phyloP scores from a whole-genome alignment of 306 rosid species.

The Trifolium fragiferum region DNA sequence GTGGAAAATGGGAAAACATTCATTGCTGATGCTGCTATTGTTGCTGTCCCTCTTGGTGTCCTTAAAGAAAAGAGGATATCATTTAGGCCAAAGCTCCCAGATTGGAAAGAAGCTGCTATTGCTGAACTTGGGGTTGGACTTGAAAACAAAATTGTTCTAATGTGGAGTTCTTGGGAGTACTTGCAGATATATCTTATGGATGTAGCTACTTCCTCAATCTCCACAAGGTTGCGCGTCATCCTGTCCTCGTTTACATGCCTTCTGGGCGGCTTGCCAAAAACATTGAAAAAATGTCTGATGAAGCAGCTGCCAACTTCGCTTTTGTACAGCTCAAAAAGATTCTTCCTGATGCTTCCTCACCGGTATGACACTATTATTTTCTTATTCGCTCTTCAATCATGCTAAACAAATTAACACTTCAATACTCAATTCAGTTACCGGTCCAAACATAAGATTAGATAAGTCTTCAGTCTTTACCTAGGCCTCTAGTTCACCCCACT shows the following conservation, averaged over 20 bases:
- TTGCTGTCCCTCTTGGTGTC: conserved; percentile 94
- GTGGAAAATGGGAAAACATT: conserved; percentile 76
- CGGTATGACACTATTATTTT: conserved; percentile 51
- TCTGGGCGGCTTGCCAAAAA: conserved; percentile 98
- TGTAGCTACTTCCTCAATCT: conserved; percentile 99
- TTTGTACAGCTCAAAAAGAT: conserved; percentile 78
- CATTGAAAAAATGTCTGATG: conserved; percentile 98
- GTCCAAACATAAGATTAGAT: neutral
- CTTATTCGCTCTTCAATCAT: neutral
- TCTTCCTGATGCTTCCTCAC: conserved; percentile 90
- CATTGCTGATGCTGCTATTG: conserved; percentile 83
- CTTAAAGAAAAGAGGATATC: conserved; percentile 72
- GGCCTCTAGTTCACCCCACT: neutral
- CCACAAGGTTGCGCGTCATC: conserved; percentile 90
- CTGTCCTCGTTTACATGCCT: conserved; percentile 98
- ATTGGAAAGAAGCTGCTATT: conserved; percentile 95
- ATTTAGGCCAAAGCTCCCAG: conserved; percentile 95
- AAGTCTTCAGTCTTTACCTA: neutral
- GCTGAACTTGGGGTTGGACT: conserved; percentile 89
- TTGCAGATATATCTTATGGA: conserved; percentile 88
- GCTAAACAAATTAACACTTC: neutral
- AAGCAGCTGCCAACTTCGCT: conserved; percentile 92
- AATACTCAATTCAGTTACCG: neutral
- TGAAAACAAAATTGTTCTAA: conserved; percentile 84
- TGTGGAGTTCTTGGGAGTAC: conserved; percentile 98